Conservation (phyloP, 2,329 filamentous ascomycete genomes). For the Pleomassaria siparia region DNA sequence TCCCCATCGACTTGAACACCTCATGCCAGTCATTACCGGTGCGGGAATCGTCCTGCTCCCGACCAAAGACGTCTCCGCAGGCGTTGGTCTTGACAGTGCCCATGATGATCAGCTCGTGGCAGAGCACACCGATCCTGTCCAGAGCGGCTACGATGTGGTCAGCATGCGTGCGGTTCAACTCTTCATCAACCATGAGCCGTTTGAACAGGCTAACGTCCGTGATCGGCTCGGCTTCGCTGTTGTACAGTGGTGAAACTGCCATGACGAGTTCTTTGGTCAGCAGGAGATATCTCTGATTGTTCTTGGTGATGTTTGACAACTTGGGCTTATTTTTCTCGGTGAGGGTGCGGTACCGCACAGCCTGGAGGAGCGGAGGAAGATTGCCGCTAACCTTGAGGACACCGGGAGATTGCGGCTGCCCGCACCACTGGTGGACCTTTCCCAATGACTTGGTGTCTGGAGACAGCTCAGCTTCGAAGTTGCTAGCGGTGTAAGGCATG, state of each 20-base stretch:
- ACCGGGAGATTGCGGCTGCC: neutral
- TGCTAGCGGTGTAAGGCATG: neutral
- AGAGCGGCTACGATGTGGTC: neutral
- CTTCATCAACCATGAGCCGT: neutral
- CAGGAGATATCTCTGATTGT: constrained; percentile 2
- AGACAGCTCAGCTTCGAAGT: neutral
- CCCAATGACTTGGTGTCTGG: neutral
- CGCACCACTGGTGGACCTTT: neutral
- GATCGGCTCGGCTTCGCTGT: neutral
- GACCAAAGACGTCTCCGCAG: neutral
- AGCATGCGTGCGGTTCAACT: neutral
- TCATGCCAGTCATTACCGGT: neutral
- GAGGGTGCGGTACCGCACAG: neutral
- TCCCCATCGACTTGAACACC: neutral
- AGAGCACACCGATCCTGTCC: neutral
- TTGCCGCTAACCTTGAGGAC: neutral
- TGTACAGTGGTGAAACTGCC: neutral
- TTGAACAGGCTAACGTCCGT: neutral
- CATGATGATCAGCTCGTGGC: neutral
- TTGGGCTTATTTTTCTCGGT: neutral
- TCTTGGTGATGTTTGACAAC: neutral
- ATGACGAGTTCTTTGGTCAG: neutral
- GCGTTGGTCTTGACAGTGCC: neutral
- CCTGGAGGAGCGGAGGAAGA: neutral
- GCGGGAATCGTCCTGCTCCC: neutral